A percentile compares a stretch with the other conserved stretches of the same genome.
Conservation (phyloP, 805 yeast species). For the Yarrowia sp. region DNA sequence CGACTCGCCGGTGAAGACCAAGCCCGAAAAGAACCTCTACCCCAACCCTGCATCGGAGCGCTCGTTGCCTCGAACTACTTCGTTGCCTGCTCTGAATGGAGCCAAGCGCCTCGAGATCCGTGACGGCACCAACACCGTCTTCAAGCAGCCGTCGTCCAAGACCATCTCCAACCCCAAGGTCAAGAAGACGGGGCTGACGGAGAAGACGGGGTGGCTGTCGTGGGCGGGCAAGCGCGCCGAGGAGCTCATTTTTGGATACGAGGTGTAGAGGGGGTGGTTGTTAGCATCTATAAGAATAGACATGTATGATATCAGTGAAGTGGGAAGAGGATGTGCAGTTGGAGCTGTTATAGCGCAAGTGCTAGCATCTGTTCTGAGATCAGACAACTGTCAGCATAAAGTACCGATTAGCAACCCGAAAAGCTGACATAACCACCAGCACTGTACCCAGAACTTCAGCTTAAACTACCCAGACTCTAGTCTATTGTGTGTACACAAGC, state of each 20-base stretch:
- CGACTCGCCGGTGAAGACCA: constrained; percentile 6
- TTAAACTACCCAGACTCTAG: too few species aligned
- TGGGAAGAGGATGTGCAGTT: too few species aligned
- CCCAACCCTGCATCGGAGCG: constrained; percentile 16
- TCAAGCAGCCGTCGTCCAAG: constrained; percentile 28
- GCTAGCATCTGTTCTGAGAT: too few species aligned
- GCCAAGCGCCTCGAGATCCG: constrained; percentile 28
- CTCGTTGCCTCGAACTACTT: constrained; percentile 10
- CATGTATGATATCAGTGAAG: too few species aligned
- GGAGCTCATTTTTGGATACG: constrained; percentile 58
- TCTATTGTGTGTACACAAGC: too few species aligned
- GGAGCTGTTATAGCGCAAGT: too few species aligned
- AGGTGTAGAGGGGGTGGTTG: constrained; percentile 30
- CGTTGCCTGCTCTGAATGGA: constrained; percentile 10
- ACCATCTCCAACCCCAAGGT: constrained; percentile 25
- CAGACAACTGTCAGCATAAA: too few species aligned
- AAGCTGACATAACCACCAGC: too few species aligned
- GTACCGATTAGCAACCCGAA: too few species aligned
- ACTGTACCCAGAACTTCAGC: too few species aligned
- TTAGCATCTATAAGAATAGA: neutral
- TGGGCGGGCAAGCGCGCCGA: constrained; percentile 41
- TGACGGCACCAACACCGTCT: constrained; percentile 35
- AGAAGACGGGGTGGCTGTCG: constrained; percentile 36
- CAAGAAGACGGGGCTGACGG: constrained; percentile 12
- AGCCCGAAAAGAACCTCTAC: constrained; percentile 31